Evolutionary conservation across 768 basidiomycete species (phyloP), one percentile per base, ranked within the genome.

Genomic region (Multifurca ochricompacta): DNA sequence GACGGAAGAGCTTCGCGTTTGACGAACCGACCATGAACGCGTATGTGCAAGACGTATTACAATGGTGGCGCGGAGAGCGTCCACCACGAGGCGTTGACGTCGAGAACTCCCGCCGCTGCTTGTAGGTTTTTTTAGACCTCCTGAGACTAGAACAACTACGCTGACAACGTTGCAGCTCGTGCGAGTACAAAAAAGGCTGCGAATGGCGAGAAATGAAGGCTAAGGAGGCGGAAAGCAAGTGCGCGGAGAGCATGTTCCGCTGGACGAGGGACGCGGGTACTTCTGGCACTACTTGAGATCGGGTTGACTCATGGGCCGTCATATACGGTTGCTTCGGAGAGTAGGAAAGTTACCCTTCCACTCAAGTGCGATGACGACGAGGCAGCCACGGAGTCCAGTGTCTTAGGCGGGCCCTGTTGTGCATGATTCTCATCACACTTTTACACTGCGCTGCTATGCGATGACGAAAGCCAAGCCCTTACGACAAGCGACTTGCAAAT

Each of bases 31-130:
- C 78, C 40, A 74, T 95, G 18, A 74, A 82, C 21, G 56, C 56
- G 1, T 75, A 85, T 58, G 68, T 93, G 21, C 60, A 63, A 1
- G 73, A 74, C 48, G 71, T 84, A 0, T 66, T 91, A 2, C 66
- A 74, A 46, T 93, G 86, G 81, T 95, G 92, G 92, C 69, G 75
- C 53, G 88, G 90, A 1, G 61, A 73, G 48, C 74, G 91, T 36
- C 70, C 74, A 28, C 80, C 91, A 0, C 66, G 68, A n/a, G 92
- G 92, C 1, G 92, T 93, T 0, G 73, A 74, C 2, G 28, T 83
- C 19, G 69, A 75, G 40, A 73, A 85, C 47, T 71, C 82, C 3
- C 62, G 73, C 51, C 74, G 90, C 46, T 91, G 91, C 74, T 71
- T 71, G 81, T 90, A 66, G 70, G 84, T 76, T 16, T 37, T 39